These are phyloP conservation scores for Herpetomonas tarakana DNA, from an alignment of 208 protist species.

Conservation along the genomic window DNA sequence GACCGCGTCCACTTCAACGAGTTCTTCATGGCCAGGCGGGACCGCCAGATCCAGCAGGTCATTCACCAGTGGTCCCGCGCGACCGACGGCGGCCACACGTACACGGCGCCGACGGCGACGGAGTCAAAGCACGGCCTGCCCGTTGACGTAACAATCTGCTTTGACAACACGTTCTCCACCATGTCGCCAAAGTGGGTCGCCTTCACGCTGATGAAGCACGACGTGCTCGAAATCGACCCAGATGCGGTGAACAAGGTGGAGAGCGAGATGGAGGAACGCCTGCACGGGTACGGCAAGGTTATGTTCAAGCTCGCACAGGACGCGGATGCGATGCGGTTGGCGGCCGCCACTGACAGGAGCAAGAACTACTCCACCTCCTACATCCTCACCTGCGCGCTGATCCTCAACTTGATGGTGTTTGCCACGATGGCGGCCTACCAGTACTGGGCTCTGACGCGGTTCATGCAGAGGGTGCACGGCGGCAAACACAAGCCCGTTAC, in stretches of 20 bases:
- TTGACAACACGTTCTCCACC: conserved; percentile 65
- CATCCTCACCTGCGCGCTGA: conserved; percentile 36
- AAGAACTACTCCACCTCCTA: conserved; percentile 33
- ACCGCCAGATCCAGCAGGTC: conserved; percentile 23
- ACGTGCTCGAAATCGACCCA: conserved; percentile 46
- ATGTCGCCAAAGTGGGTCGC: conserved; percentile 64
- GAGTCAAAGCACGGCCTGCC: conserved; percentile 61
- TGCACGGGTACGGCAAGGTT: conserved; percentile 49
- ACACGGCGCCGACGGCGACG: conserved; percentile 44
- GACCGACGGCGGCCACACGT: conserved; percentile 58
- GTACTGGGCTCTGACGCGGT: conserved; percentile 48
- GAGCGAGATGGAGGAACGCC: conserved; percentile 41
- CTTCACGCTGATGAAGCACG: conserved; percentile 55
- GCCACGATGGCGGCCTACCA: conserved; percentile 53
- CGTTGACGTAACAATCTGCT: conserved; percentile 58
- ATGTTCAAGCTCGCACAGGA: conserved; percentile 46
- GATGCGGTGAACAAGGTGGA: conserved; percentile 38
- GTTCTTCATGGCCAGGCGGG: conserved; percentile 24
- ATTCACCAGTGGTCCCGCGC: conserved; percentile 54
- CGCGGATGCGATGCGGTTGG: conserved; percentile 34
- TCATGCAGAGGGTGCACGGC: conserved; percentile 25
- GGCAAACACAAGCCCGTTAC: not conserved
- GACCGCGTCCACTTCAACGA: conserved; percentile 47
- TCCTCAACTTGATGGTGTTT: conserved; percentile 52
- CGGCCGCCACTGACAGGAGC: conserved; percentile 45